Conservation (phyloP, 768 basidiomycete species). For the Leucosporidium yakuticum region DNA sequence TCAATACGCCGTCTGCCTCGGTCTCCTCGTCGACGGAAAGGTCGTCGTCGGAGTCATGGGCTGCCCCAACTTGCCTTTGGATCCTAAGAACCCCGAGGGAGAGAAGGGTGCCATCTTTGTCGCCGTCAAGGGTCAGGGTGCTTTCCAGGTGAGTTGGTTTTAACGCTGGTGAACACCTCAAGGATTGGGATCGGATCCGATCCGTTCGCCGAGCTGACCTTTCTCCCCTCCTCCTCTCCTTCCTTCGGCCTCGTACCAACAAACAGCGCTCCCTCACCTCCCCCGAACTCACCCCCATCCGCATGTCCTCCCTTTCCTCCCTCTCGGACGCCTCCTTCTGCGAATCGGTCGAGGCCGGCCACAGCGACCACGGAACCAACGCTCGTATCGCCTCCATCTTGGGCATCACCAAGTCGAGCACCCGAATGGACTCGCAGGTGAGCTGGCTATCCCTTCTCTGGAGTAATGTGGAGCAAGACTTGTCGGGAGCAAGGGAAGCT, state of each 20-base stretch:
- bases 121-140: conserved; percentile 79
- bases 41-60: conserved; percentile 82
- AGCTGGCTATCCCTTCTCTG: too few species aligned
- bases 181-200: not conserved
- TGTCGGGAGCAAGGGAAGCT: too few species aligned
- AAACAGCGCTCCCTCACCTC: conserved; percentile 35
- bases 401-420: conserved; percentile 58
- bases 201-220: too few species aligned
- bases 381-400: conserved; percentile 63
- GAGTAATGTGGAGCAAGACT: too few species aligned
- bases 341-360: conserved; percentile 86
- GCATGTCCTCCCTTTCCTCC: conserved; percentile 46
- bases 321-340: conserved; percentile 60
- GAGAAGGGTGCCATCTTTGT: conserved; percentile 75
- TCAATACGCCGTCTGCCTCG: conserved; percentile 87
- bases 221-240: not conserved
- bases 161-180: not conserved
- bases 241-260: not conserved
- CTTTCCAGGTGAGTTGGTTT: conserved; percentile 54
- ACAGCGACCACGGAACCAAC: conserved; percentile 78
- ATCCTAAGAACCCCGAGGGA: conserved; percentile 52
- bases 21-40: conserved; percentile 68
- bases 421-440: conserved; percentile 72
- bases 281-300: conserved; percentile 53
- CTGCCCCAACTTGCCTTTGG: conserved; percentile 79